A percentile compares a stretch with the other conserved stretches of the same genome.
phyloP scores from a whole-genome alignment of 306 rosid genomes.

The Cucurbita pepo region DNA sequence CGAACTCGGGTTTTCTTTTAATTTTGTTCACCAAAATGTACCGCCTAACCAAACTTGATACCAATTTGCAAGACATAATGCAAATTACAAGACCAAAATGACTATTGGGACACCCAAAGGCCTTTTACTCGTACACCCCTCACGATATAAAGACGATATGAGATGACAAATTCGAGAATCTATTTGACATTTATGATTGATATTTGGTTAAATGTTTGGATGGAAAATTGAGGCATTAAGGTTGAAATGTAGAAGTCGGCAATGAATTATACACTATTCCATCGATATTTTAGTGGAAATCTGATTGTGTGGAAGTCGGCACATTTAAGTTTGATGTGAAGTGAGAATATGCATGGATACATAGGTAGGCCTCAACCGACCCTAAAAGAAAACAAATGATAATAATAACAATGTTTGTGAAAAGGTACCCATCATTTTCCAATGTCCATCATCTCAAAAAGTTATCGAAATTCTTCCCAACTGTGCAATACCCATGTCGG shows the following conservation, averaged over 20 bases:
- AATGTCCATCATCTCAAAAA: too few species aligned
- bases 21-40: neutral
- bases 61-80: neutral
- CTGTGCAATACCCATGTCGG: neutral
- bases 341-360: conserved; percentile 1
- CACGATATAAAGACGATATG: too few species aligned
- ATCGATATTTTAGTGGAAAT: neutral
- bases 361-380: neutral
- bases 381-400: neutral
- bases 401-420: neutral
- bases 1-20: neutral
- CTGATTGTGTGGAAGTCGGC: neutral
- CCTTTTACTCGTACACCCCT: too few species aligned
- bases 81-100: too few species aligned
- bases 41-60: neutral
- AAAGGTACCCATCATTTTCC: neutral
- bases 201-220: too few species aligned
- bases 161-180: too few species aligned
- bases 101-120: too few species aligned
- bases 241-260: neutral
- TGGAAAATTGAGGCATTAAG: too few species aligned
- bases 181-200: too few species aligned
- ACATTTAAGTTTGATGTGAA: conserved; percentile 4
- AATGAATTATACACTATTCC: neutral
- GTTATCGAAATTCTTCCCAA: neutral